phyloP scores from a whole-genome alignment of 768 basidiomycete species.

The Rhizopogon roseolus region DNA sequence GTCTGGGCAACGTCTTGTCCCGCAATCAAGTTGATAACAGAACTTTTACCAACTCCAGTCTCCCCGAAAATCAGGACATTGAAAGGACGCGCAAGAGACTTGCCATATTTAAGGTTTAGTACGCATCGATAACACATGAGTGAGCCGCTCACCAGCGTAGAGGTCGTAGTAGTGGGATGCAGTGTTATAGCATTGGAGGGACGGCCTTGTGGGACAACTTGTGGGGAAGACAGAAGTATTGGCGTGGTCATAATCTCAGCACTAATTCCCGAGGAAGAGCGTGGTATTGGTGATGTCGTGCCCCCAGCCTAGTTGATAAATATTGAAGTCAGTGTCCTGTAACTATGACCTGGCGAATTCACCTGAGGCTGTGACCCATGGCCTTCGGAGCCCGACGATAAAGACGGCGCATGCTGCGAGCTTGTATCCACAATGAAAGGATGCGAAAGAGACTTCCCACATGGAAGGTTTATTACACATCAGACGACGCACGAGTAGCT shows the following conservation, averaged over 20 bases:
- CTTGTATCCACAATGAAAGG: too few relatives aligned
- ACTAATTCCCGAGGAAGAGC: too few relatives aligned
- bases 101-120: not conserved
- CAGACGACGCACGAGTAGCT: not conserved
- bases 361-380: not conserved
- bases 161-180: not conserved
- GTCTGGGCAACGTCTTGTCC: constrained; percentile 23
- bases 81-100: not conserved
- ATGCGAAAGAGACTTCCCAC: too few relatives aligned
- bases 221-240: not conserved
- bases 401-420: too few relatives aligned
- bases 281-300: too few relatives aligned
- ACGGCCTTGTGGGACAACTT: not conserved
- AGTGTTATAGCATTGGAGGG: not conserved
- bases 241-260: not conserved
- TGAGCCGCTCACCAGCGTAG: too few relatives aligned
- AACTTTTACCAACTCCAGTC: constrained; percentile 38
- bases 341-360: not conserved
- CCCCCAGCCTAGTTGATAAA: too few relatives aligned
- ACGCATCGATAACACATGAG: too few relatives aligned
- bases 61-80: constrained; percentile 42
- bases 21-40: constrained; percentile 37
- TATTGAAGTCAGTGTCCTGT: not conserved
- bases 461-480: too few relatives aligned
- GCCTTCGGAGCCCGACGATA: too few relatives aligned